Evolutionary conservation across 1,284 basidiomycete species (phyloP).

Genomic region (Microbotryomycetes sp.): DNA sequence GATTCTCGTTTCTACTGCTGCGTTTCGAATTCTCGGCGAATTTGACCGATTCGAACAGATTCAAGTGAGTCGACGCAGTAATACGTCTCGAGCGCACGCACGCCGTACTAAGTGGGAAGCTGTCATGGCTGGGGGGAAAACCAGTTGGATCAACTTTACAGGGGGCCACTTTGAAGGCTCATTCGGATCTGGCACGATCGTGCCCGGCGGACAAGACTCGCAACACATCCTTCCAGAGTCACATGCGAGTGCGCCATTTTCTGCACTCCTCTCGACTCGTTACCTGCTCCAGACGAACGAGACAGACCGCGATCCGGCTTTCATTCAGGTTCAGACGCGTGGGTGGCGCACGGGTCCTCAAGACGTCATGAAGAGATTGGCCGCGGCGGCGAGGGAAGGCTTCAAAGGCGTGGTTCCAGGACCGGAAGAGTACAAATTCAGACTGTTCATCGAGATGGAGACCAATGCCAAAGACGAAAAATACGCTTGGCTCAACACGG

Average conservation of each 20-base stretch:
- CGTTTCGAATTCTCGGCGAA: too few species aligned
- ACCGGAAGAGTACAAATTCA: slow-evolving; percentile 25
- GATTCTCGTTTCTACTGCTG: too few species aligned
- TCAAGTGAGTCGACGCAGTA: neutral
- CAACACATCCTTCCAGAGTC: slow-evolving; percentile 9
- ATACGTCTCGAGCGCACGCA: too few species aligned
- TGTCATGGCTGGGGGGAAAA: neutral
- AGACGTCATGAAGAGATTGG: slow-evolving; percentile 19
- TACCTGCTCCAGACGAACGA: slow-evolving; percentile 21
- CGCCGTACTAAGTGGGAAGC: neutral
- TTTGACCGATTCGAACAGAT: too few species aligned
- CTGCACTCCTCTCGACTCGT: slow-evolving; percentile 22
- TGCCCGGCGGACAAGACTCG: slow-evolving; percentile 28
- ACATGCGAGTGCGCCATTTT: slow-evolving; percentile 18
- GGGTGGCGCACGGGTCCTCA: slow-evolving; percentile 26
- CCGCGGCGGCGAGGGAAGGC: slow-evolving; percentile 16
- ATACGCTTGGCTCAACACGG: slow-evolving; percentile 23
- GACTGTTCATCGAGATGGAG: slow-evolving; percentile 26
- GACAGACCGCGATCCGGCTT: neutral
- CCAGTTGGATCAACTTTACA: slow-evolving; percentile 29
- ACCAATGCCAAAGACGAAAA: slow-evolving; percentile 3
- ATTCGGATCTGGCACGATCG: slow-evolving; percentile 14
- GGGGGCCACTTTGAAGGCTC: slow-evolving; percentile 20
- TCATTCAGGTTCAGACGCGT: slow-evolving; percentile 24
- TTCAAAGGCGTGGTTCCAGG: slow-evolving; percentile 7